Evolutionary conservation across 2,329 filamentous ascomycete species (phyloP), one percentile per base, ranked within the genome.

Genomic region (Hawksworthiomyces lignivorus): DNA sequence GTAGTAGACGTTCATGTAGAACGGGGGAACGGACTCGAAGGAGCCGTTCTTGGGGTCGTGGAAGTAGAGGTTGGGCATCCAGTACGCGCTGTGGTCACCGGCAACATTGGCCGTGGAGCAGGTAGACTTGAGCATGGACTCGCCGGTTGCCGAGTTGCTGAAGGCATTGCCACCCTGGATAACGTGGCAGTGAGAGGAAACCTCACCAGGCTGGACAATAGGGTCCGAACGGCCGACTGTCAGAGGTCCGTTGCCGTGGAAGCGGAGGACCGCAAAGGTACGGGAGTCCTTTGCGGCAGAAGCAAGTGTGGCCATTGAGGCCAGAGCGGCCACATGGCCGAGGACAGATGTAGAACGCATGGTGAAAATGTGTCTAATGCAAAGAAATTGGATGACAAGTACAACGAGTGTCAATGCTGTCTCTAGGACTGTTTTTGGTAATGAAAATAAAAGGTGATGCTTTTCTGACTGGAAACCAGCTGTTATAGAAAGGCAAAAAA

Each of bases 1-100:
- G 64, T 90, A 89, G 68, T 92, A 92, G 47, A 75, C 75, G 55
- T 81, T 80, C 74, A 82, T 80, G 57, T 86, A 86, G 54, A 82
- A 80, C 47, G 84, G 64, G 33, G 78, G 69, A 15, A 88, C 84
- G 27, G 72, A 69, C 59, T 80, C 75, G 51, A 86, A 77, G 39
- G 70, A 72, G 36, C 74, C 75, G 49, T 80, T 76, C 51, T 72
- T 64, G 53, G 77, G 70, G 49, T 83, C 73, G 50, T 70, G 64
- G 62, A 82, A 87, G 63, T 80, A 88, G 3, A 89, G 64, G 21
- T 69, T 68, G 2, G 85, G 84, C 43, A 80, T 78, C 85, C 85
- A 89, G 68, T 90, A 89, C 61, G 82, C 82, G 52, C 75, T 83
- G 56, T 77, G 69, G 62, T 88, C 84, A 41, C 75, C 75, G 52